Evolutionary conservation across 2,329 filamentous ascomycete species (phyloP), one percentile per base, ranked within the genome.

Genomic region (Fusarium humuli): DNA sequence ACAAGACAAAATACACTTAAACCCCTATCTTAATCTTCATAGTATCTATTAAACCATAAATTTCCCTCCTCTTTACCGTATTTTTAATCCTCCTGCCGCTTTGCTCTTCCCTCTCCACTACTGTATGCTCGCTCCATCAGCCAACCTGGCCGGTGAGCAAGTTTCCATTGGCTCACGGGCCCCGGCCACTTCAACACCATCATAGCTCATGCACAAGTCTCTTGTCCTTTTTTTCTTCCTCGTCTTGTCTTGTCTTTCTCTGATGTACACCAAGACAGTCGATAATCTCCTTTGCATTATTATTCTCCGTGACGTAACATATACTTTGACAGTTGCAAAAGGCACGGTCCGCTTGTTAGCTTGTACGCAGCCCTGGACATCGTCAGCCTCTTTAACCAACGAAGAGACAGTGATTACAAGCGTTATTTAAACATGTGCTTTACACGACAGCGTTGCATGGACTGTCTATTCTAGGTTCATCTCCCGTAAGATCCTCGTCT

Each of bases 101-200:
- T 56, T 61, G 52, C 53, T 65, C 61, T 50, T 54, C 49, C 53
- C 56, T 67, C 61, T 56, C 70, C 46, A 65, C 62, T 68, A 64
- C 59, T 25, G 25, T 56, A 46, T 65, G 53, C 55, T 66, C 68
- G 66, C 67, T 72, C 70, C 64, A 72, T 74, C 68, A 65, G 66
- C 62, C 68, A 69, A 74, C 73, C 74, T 72, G 67, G 74, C 71
- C 57, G 55, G 67, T 81, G 81, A 83, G 81, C 81, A 83, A 83
- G 81, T 83, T 83, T 83, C 81, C 77, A 83, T 83, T 83, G 81
- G 81, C 67, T 61, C 53, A 61, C 49, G 45, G 42, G 42, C 63
- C 65, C 49, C 60, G 61, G 68, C 40, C 61, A 53, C 65, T 62
- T 73, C 73, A 74, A 70, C 71, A 70, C 46, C 53, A 53, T 48